A percentile compares a stretch with the other conserved stretches of the same genome.
phyloP scores from a whole-genome alignment of 2,329 filamentous ascomycete species.

The Aspergillus calidoustus region DNA sequence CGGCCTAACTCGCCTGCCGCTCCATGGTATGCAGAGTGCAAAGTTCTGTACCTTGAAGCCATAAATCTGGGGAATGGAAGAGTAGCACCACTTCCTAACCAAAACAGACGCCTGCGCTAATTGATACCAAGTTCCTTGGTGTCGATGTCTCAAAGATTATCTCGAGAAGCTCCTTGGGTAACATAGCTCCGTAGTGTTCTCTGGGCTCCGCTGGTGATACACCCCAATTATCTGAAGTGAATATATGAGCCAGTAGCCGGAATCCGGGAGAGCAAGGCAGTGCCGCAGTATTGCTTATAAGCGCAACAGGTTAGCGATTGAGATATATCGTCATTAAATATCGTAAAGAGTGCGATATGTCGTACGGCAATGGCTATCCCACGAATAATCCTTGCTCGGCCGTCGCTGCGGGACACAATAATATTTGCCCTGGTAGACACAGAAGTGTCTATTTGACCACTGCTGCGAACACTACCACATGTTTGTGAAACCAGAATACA shows the following conservation, averaged over 20 bases:
- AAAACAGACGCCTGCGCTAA: slow-evolving; percentile 32
- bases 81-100: slow-evolving; percentile 28
- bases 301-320: not conserved
- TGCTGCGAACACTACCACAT: too few species aligned
- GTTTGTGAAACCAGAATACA: too few species aligned
- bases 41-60: slow-evolving; percentile 21
- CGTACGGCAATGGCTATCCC: not conserved
- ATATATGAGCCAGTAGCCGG: slow-evolving; percentile 25
- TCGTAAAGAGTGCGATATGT: not conserved
- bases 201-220: slow-evolving; percentile 10
- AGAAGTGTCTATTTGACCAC: too few species aligned
- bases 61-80: slow-evolving; percentile 27
- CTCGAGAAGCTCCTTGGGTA: slow-evolving; percentile 23
- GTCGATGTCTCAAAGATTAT: slow-evolving; percentile 22
- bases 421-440: not conserved
- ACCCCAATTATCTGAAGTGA: slow-evolving; percentile 32
- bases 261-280: slow-evolving; percentile 32
- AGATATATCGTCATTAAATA: not conserved
- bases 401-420: not conserved
- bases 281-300: slow-evolving; percentile 26
- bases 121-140: slow-evolving; percentile 27
- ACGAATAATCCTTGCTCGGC: not conserved
- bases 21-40: slow-evolving; percentile 28
- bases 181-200: slow-evolving; percentile 19
- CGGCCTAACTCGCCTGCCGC: slow-evolving; percentile 25